A percentile compares a stretch with the other conserved stretches of the same genome.
phyloP scores from a whole-genome alignment of 208 protist species.

The Acanthamoeba sp. region DNA sequence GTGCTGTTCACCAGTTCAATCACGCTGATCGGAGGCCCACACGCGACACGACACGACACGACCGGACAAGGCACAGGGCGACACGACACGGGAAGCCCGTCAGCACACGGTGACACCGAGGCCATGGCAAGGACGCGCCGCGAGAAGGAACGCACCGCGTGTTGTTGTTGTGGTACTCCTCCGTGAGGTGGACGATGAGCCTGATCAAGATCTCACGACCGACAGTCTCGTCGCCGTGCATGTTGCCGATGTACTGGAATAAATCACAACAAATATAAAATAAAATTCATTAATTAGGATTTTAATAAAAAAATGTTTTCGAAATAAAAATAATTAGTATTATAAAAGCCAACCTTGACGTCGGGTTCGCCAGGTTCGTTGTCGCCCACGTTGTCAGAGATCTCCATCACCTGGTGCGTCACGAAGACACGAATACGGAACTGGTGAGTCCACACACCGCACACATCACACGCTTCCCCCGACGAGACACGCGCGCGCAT shows the following conservation, averaged over 20 bases:
- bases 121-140: no score
- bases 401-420: conserved; percentile 41
- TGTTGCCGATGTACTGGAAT: conserved; percentile 85
- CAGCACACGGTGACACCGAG: no score
- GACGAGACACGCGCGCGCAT: not conserved
- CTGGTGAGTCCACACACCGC: no score
- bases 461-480: no score
- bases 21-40: not conserved
- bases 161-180: conserved; percentile 29
- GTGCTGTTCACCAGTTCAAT: conserved; percentile 38
- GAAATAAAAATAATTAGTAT: not conserved
- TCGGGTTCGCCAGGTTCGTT: conserved; percentile 76
- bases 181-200: conserved; percentile 74
- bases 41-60: no score
- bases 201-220: conserved; percentile 79
- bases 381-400: conserved; percentile 63
- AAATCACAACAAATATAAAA: not conserved
- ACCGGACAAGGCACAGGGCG: no score
- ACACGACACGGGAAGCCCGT: no score
- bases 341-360: conserved; percentile 11
- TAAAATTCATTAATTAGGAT: not conserved
- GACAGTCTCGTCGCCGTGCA: conserved; percentile 87
- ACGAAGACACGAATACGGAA: no score
- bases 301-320: not conserved
- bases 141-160: not conserved